Evolutionary conservation across 108 stramenopile species (phyloP), one percentile per base, ranked within the genome.

Genomic region (Skeletonema grethae): DNA sequence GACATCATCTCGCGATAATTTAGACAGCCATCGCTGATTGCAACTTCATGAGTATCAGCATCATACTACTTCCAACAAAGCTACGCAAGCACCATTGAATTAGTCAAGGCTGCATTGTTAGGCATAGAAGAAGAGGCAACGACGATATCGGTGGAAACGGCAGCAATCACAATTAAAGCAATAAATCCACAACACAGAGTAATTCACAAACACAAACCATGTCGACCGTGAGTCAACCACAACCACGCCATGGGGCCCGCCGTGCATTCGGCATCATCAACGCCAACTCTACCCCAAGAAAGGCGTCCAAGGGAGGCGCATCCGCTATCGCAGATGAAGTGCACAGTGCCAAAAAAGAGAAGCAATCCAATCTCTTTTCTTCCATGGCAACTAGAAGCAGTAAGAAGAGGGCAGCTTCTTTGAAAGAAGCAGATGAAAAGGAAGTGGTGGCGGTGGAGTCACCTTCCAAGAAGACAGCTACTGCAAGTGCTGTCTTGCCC

Each of bases 351-450:
- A 53, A 53, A 22, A 53, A 53, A 16, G 50, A 53, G 2, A 53
- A 53, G 7, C 50, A 22, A 5, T 10, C 41, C 1, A n/a, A 3
- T 43, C 50, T 53, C 22, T 22, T 53, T 53, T 5, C 20, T 9
- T 5, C 20, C 7, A 53, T 53, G 50, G 18, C 50, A 8, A 53
- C 50, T 20, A 53, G 20, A 22, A 53, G 50, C n/a, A 53, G 50
- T 53, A 53, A 53, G 50, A 53, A 53, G 50, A 53, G 50, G 22
- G 50, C 50, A 3, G 50, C 50, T 53, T 53, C 50, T 20, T 53
- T 53, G 50, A 53, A 22, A 53, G 50, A 53, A 22, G 50, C 50
- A 22, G 50, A 53, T 24, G 22, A 53, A 2, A 53, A 53, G 50
- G 50, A 20, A 4, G 50, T 22, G 9, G 22, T 8, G 18, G 22